Base-by-base conservation (phyloP, 2,329 filamentous ascomycete species). In the Penicillium hesseltinei region DNA sequence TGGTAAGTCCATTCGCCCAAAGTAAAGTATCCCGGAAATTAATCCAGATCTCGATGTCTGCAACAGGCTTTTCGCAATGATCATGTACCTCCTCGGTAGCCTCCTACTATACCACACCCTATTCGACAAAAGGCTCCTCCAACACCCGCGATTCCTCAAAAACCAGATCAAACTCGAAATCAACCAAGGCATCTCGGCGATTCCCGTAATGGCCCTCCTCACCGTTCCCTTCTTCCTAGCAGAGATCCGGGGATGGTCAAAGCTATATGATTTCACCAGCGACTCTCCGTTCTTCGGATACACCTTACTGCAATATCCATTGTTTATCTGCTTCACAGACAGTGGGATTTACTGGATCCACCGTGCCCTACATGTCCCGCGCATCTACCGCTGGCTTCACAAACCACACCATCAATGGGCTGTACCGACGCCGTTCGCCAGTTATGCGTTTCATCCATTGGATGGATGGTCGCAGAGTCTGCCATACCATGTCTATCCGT, bases 321-420 rank as follows among this genome's bases (percentile, higher is more conserved):
- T 93, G 66, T 96, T 96, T 80, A 80, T 96, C 69, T 71, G 87
- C 71, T 96, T 96, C 74, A 96, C 91, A 75, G 92, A 96, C 75
- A 88, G 87, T 71, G 86, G 82, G 73, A 92, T 96, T 78, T 96
- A 96, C 82, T 91, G 89, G 83, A 93, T 95, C 69, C 92, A 96
- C 78, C 88, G 91, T 49, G 87, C 84, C 49, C 82, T 94, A 59
- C 92, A 96, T 77, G 87, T 91, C 73, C 90, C 90, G 5, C 70
- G 76, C 35, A 71, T 94, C 63, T 97, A 97, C 84, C 94, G 19
- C 19, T 21, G 81, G 66, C 82, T 97, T 46, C 93, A 97, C 83
- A 97, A 97, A 84, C 88, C 91, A 62, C 93, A 97, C 78, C 93
- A 97, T 85, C 97, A 96, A 81, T 97, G 93, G 93, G 96, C 97